Conservation (phyloP, 768 basidiomycete genomes). For the Suillus bovinus region DNA sequence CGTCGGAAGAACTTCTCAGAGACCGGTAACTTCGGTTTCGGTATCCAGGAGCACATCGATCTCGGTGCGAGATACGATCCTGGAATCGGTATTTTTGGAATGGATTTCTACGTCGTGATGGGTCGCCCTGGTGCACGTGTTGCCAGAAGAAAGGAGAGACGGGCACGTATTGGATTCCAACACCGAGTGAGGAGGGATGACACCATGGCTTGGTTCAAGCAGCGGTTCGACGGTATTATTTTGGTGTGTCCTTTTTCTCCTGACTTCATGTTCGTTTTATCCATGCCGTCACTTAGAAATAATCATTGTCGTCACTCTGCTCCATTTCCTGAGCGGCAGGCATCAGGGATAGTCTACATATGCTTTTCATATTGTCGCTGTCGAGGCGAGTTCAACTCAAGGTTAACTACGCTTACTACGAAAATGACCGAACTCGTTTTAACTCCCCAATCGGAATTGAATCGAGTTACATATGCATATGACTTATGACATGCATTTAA, state of each 20-base stretch:
- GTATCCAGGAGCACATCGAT: conserved; percentile 99
- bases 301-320: neutral
- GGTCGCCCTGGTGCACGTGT: conserved; percentile 93
- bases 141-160: conserved; percentile 86
- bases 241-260: conserved; percentile 51
- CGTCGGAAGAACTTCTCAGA: conserved; percentile 96
- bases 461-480: neutral
- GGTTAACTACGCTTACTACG: neutral
- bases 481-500: neutral
- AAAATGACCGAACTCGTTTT: neutral
- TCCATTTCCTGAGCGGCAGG: conserved; percentile 4
- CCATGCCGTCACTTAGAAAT: neutral
- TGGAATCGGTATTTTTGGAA: conserved; percentile 97
- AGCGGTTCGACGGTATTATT: conserved; percentile 98
- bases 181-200: conserved; percentile 97
- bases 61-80: conserved; percentile 98
- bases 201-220: conserved; percentile 99
- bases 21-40: conserved; percentile 99
- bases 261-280: neutral
- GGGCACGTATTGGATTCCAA: conserved; percentile 79
- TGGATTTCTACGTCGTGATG: conserved; percentile 99
- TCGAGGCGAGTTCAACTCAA: conserved; percentile 1
- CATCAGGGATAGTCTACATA: conserved; percentile 7
- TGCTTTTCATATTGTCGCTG: neutral
- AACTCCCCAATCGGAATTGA: neutral